Percentiles rank a stretch among this genome's conserved stretches.
Conservation (phyloP, 1,284 basidiomycete genomes). For the Leccinum pachyderme region DNA sequence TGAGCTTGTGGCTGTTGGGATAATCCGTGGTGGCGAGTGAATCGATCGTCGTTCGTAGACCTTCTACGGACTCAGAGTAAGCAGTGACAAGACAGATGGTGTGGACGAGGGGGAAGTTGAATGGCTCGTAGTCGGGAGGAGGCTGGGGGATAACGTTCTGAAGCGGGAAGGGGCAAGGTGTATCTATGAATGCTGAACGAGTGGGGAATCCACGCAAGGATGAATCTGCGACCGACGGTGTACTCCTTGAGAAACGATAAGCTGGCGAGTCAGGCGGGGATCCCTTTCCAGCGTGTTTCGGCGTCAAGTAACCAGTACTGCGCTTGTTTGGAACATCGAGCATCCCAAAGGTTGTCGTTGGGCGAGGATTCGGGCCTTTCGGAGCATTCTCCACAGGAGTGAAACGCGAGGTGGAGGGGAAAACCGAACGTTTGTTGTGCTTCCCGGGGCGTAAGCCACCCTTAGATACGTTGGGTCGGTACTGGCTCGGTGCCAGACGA, state of each 20-base stretch:
- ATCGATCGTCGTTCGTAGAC: constrained; percentile 95
- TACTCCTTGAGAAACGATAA: constrained; percentile 76
- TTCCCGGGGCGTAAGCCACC: constrained; percentile 55
- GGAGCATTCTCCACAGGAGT: constrained; percentile 75
- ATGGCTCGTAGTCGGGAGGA: constrained; percentile 87
- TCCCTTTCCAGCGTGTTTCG: constrained; percentile 43
- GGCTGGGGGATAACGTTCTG: constrained; percentile 92
- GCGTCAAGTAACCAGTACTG: constrained; percentile 57
- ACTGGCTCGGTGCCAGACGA: constrained; percentile 86
- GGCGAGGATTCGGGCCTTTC: constrained; percentile 62
- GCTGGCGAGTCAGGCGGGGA: constrained; percentile 78
- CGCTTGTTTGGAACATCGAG: constrained; percentile 66
- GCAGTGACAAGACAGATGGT: constrained; percentile 97
- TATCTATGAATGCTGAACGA: constrained; percentile 56
- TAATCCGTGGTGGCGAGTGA: constrained; percentile 98
- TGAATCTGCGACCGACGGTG: constrained; percentile 65
- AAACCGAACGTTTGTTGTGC: constrained; percentile 54
- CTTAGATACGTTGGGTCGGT: constrained; percentile 87
- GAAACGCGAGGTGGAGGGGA: constrained; percentile 85
- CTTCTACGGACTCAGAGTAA: constrained; percentile 96
- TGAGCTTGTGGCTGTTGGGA: constrained; percentile 96
- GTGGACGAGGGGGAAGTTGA: constrained; percentile 93
- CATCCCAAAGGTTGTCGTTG: constrained; percentile 75
- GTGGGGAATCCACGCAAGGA: constrained; percentile 31
- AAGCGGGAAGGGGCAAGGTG: constrained; percentile 88